Evolutionary conservation across 495 filamentous ascomycete genomes (phyloP), one percentile per base, ranked within the genome.

Genomic region (Cercophora scortea): DNA sequence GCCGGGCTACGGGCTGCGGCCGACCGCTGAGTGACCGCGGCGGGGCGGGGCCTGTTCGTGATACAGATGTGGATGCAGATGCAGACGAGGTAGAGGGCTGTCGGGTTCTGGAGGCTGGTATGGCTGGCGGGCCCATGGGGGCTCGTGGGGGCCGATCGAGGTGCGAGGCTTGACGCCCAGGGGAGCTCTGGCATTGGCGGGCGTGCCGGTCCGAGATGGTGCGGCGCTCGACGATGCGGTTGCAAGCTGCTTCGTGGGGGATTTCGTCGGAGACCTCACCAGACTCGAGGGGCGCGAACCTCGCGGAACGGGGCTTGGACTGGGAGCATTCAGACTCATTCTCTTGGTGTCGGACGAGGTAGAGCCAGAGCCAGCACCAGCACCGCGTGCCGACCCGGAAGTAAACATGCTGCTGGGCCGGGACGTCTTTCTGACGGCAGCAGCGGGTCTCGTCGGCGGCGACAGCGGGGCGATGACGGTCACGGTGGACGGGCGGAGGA

Each of bases 241-340:
- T 8, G 57, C 71, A 9, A 88, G 67, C 54, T 88, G 86, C 63
- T 94, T 92, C 9, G 87, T 89, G 8, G 89, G 88, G 5, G 86
- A 89, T 61, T 88, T 89, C 0, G 79, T 83, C 6, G 89, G 88
- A 32, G 87, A 88, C 85, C 80, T 78, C 33, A 63, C 55, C 45
- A 82, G 62, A 56, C 81, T 83, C 49, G 81, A 70, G 15, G 81
- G 74, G 42, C 73, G 60, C 42, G 73, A 69, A 25, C 65, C 59
- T 58, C 73, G 82, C 42, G 77, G 71, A 15, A 67, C 78, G 4
- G 85, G 81, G 17, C 81, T 85, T 25, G 84, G 84, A 60, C 84
- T 88, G 0, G 79, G 75, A 49, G 80, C 75, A 68, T 84, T 86
- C 42, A 83, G 69, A 60, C 84, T 89, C 67, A 82, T 77, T 45